Conservation (phyloP, 768 basidiomycete species). For the Auricularia sp. region DNA sequence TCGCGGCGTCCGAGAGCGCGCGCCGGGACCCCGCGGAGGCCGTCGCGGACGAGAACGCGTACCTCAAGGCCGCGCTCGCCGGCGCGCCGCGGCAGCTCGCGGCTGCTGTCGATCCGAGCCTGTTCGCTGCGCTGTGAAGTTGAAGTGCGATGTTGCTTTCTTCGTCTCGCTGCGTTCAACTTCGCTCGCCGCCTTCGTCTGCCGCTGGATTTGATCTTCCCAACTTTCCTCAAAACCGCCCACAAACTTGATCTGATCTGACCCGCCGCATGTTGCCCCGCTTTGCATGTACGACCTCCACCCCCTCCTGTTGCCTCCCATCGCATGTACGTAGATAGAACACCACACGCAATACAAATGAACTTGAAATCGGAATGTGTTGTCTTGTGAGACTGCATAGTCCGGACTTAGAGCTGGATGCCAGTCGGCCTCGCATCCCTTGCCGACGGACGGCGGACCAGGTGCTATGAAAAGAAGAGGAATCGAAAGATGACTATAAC, state of each 20-base stretch:
- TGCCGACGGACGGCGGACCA: too few species aligned
- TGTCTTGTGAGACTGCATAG: neutral
- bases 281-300: neutral
- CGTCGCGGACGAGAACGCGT: neutral
- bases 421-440: too few species aligned
- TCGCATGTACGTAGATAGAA: neutral
- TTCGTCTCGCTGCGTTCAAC: too few species aligned
- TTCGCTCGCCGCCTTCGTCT: too few species aligned
- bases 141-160: too few species aligned
- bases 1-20: slow-evolving; percentile 66
- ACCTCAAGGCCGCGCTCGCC: neutral
- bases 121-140: neutral
- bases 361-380: neutral
- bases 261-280: neutral
- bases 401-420: too few species aligned
- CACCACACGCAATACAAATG: neutral
- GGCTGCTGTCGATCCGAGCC: neutral
- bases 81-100: neutral
- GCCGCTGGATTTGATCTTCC: too few species aligned
- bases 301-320: neutral
- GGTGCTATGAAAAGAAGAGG: too few species aligned
- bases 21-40: slow-evolving; percentile 42
- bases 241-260: too few species aligned
- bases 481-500: too few species aligned
- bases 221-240: too few species aligned